A percentile compares a stretch with the other conserved stretches of the same genome.
Evolutionary conservation across 2,329 filamentous ascomycete genomes (phyloP).

Genomic region (Hypoxylon sp.): DNA sequence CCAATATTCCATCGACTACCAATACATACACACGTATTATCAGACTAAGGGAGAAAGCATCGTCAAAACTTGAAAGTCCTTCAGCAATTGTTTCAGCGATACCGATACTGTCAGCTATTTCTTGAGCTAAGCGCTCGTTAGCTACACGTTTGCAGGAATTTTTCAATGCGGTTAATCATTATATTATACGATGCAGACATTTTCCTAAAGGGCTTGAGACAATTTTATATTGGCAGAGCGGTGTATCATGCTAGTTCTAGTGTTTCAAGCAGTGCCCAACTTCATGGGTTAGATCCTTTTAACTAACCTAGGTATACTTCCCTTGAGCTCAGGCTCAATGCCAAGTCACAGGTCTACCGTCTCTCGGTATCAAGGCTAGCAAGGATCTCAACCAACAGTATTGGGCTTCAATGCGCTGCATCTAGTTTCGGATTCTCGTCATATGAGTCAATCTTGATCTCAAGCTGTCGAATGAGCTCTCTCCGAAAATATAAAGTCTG

Average conservation of each 20-base stretch:
- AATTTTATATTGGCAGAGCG: constrained; percentile 39
- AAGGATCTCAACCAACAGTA: constrained; percentile 2
- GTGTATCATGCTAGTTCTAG: constrained; percentile 30
- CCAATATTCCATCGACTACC: no score
- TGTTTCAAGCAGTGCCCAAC: constrained; percentile 39
- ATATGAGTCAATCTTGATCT: constrained; percentile 5
- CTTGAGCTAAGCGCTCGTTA: not conserved
- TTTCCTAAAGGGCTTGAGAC: constrained; percentile 33
- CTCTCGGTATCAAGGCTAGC: constrained; percentile 2
- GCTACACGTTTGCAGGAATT: constrained; percentile 7
- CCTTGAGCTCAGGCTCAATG: constrained; percentile 27
- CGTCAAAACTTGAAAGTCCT: not conserved
- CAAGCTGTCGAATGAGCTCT: not conserved
- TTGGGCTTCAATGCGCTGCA: not conserved
- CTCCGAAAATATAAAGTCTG: not conserved
- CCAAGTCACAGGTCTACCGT: constrained; percentile 27
- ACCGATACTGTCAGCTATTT: not conserved
- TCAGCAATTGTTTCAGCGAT: not conserved
- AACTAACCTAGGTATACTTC: not conserved
- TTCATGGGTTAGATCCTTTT: constrained; percentile 28
- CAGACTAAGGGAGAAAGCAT: constrained; percentile 5
- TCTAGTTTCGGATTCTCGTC: not conserved
- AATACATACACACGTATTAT: constrained; percentile 15
- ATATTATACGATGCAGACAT: constrained; percentile 10
- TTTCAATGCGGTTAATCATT: constrained; percentile 21